Conservation (phyloP, 2,329 filamentous ascomycete genomes). For the Stemphylium vesicarium region DNA sequence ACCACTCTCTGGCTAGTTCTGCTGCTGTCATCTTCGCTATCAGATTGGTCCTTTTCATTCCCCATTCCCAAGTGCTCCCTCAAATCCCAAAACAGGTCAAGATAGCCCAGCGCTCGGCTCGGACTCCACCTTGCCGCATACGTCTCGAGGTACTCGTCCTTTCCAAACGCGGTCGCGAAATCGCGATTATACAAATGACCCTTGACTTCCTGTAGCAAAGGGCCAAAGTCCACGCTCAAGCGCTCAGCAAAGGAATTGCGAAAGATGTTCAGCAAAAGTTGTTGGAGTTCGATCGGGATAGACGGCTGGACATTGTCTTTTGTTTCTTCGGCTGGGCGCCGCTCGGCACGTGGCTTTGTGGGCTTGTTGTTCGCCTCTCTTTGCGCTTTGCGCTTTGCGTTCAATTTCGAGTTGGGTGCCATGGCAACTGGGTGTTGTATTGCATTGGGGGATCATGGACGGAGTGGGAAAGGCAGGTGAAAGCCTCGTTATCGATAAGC, state of each 20-base stretch:
- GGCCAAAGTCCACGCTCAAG: slow-evolving; percentile 55
- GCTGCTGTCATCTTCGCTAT: background rate
- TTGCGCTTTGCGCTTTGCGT: slow-evolving; percentile 23
- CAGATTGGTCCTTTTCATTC: background rate
- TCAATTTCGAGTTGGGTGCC: slow-evolving; percentile 22
- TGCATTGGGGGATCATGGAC: background rate
- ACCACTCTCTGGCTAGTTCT: slow-evolving; percentile 50
- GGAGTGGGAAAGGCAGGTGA: background rate
- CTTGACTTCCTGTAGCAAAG: slow-evolving; percentile 80
- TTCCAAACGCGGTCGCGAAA: slow-evolving; percentile 79
- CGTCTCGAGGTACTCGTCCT: slow-evolving; percentile 72
- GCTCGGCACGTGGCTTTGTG: slow-evolving; percentile 3
- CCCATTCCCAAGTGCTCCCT: slow-evolving; percentile 23
- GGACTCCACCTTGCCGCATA: slow-evolving; percentile 94
- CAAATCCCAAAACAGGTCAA: slow-evolving; percentile 60
- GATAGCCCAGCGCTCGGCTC: slow-evolving; percentile 81
- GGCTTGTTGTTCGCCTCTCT: slow-evolving; percentile 19
- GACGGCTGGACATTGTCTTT: slow-evolving; percentile 14
- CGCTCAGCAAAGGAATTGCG: slow-evolving; percentile 63
- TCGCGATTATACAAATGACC: slow-evolving; percentile 84
- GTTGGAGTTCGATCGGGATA: slow-evolving; percentile 65
- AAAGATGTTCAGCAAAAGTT: slow-evolving; percentile 77
- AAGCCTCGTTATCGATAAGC: slow-evolving; percentile 18
- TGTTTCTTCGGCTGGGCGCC: slow-evolving; percentile 3
- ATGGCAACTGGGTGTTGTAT: slow-evolving; percentile 1